phyloP scores from a whole-genome alignment of 371 early-diverging fungal species.

The Mucor saturninus region DNA sequence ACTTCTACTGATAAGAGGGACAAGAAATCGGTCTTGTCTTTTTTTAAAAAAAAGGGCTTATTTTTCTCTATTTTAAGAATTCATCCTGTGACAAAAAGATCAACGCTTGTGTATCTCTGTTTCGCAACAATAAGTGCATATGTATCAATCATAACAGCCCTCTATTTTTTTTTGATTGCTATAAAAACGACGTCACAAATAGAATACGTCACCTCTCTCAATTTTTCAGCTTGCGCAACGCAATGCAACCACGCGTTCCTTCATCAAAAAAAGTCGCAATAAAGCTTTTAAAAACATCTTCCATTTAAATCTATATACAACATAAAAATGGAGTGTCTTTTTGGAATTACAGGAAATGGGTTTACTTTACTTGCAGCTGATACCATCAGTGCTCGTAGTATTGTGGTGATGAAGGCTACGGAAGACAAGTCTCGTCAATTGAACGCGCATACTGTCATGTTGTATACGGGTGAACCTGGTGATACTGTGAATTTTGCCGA shows the following conservation, averaged over 20 bases:
- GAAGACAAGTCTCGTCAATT: slow-evolving; percentile 90
- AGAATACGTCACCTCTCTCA: too few relatives aligned
- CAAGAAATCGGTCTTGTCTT: too few relatives aligned
- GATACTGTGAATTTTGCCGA: slow-evolving; percentile 95
- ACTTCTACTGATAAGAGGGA: too few relatives aligned
- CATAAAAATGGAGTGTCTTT: slow-evolving; percentile 82
- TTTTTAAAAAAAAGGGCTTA: too few relatives aligned
- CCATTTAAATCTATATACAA: slow-evolving; percentile 3
- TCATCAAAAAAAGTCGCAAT: not conserved
- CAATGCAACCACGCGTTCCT: slow-evolving; percentile 5
- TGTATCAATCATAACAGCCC: too few relatives aligned
- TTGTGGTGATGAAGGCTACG: slow-evolving; percentile 90
- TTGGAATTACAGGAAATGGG: slow-evolving; percentile 95
- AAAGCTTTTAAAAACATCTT: not conserved
- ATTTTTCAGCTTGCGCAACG: not conserved
- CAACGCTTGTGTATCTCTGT: too few relatives aligned
- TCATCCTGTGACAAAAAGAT: too few relatives aligned
- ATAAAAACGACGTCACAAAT: not conserved
- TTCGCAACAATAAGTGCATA: too few relatives aligned
- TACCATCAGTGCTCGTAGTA: slow-evolving; percentile 79
- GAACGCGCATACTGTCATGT: slow-evolving; percentile 81
- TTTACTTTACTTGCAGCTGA: slow-evolving; percentile 91
- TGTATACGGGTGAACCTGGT: slow-evolving; percentile 93
- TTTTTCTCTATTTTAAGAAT: too few relatives aligned
- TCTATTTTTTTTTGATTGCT: too few relatives aligned